A percentile compares a stretch with the other conserved stretches of the same genome.
Evolutionary conservation across 495 filamentous ascomycete genomes (phyloP).

Genomic region (Hypoxylon crocopeplum): DNA sequence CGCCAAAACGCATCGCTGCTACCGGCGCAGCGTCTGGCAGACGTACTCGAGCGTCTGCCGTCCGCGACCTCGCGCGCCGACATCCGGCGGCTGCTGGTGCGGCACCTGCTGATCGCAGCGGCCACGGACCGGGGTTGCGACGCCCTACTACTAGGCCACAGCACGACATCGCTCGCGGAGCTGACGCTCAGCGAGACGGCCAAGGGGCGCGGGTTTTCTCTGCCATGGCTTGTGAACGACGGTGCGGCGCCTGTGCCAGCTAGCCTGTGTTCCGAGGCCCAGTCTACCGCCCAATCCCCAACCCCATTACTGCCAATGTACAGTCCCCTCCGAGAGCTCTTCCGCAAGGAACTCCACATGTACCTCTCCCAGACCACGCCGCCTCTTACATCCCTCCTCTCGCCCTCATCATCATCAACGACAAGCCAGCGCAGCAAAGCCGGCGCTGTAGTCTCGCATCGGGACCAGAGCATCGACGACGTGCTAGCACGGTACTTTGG

Average conservation of each 20-base stretch:
- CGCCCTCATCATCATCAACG: conserved; percentile 18
- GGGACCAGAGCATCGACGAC: conserved; percentile 85
- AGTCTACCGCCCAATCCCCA: neutral
- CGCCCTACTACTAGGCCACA: conserved; percentile 81
- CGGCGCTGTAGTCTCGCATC: conserved; percentile 63
- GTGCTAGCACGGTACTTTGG: conserved; percentile 88
- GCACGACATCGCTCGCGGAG: conserved; percentile 85
- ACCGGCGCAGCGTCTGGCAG: conserved; percentile 54
- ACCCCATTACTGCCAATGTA: conserved; percentile 48
- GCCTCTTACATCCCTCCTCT: conserved; percentile 59
- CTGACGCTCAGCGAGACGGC: conserved; percentile 85
- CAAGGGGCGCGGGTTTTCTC: conserved; percentile 82
- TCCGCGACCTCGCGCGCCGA: conserved; percentile 79
- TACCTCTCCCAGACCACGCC: conserved; percentile 62
- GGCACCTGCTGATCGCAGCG: conserved; percentile 68
- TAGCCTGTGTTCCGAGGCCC: conserved; percentile 45
- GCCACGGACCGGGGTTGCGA: conserved; percentile 67
- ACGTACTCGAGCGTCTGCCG: conserved; percentile 63
- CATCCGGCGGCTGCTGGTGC: conserved; percentile 71
- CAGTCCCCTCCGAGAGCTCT: conserved; percentile 81
- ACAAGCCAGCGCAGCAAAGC: conserved; percentile 40
- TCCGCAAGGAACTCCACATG: conserved; percentile 75
- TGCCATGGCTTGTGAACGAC: conserved; percentile 84
- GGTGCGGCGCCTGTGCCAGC: conserved; percentile 65
- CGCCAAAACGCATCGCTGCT: conserved; percentile 39